Conservation (phyloP, 139 green algal genomes). For the Spirogloea muscicola region DNA sequence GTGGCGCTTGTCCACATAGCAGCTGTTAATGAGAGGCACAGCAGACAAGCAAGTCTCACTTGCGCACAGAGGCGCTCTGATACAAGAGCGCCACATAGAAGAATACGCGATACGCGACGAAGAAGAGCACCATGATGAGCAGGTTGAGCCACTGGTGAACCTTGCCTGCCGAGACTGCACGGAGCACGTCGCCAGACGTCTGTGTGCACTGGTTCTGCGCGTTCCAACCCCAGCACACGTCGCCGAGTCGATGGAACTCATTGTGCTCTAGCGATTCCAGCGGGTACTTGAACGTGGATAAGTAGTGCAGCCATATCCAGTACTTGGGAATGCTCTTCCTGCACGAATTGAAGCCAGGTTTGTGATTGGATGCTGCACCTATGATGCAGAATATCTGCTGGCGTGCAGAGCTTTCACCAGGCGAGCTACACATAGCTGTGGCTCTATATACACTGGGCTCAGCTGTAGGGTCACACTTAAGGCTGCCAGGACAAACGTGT, state of each 20-base stretch:
- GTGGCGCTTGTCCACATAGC: no score
- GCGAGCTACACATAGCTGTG: background rate
- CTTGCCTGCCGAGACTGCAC: conserved; percentile 2
- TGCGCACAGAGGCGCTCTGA: conserved; percentile 16
- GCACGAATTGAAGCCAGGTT: background rate
- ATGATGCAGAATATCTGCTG: background rate
- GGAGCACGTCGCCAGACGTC: conserved; percentile 11
- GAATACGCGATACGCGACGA: conserved; percentile 21
- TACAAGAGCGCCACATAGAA: conserved; percentile 32
- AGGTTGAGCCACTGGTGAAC: conserved; percentile 9
- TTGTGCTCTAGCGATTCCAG: conserved; percentile 38
- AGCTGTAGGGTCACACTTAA: background rate
- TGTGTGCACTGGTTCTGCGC: background rate
- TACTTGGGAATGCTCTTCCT: conserved; percentile 40
- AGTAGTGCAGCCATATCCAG: conserved; percentile 54
- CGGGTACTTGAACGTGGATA: conserved; percentile 52
- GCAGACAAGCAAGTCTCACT: no score
- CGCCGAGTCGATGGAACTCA: conserved; percentile 13
- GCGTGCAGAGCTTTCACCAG: background rate
- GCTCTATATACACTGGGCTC: background rate
- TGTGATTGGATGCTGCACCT: background rate
- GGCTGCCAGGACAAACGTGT: background rate
- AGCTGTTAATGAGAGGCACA: no score
- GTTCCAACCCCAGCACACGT: conserved; percentile 4
- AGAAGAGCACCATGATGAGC: conserved; percentile 3